Conservation (phyloP, 441 rosid species). For the Monsonia emarginata region DNA sequence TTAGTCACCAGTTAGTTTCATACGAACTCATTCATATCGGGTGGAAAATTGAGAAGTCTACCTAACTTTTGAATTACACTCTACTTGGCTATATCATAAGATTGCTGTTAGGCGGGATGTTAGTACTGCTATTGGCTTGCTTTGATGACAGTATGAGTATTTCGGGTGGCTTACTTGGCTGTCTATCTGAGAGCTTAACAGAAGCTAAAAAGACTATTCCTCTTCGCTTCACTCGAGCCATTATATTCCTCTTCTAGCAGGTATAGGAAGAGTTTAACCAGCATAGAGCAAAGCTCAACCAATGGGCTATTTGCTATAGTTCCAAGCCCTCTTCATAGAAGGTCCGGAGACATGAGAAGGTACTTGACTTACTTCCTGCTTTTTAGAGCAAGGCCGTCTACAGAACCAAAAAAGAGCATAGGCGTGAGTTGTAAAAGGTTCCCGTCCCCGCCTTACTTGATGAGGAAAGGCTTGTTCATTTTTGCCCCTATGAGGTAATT, state of each 20-base stretch:
- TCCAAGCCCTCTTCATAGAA: too few species aligned
- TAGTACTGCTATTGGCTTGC: conserved; percentile 1
- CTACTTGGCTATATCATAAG: not conserved
- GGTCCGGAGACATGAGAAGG: too few species aligned
- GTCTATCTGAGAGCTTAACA: not conserved
- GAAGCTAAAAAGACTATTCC: not conserved
- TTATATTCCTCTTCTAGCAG: not conserved
- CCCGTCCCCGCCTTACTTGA: too few species aligned
- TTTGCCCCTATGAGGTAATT: too few species aligned
- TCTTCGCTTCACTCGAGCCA: not conserved
- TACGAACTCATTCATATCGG: not conserved
- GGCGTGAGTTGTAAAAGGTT: too few species aligned
- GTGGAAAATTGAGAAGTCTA: not conserved
- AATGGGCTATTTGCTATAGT: too few species aligned
- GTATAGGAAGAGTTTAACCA: too few species aligned
- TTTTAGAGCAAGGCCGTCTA: too few species aligned
- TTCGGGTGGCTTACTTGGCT: conserved; percentile 1
- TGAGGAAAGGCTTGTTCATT: too few species aligned
- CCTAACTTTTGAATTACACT: not conserved
- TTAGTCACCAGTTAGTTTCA: not conserved
- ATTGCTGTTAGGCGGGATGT: conserved; percentile 1
- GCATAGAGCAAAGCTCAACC: too few species aligned
- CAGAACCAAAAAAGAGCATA: too few species aligned
- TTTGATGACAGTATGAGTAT: conserved; percentile 1
- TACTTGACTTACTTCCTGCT: too few species aligned